Percentiles rank a stretch among this genome's conserved stretches.
phyloP scores from a whole-genome alignment of 1,284 basidiomycete genomes.

The Boletus mariae region DNA sequence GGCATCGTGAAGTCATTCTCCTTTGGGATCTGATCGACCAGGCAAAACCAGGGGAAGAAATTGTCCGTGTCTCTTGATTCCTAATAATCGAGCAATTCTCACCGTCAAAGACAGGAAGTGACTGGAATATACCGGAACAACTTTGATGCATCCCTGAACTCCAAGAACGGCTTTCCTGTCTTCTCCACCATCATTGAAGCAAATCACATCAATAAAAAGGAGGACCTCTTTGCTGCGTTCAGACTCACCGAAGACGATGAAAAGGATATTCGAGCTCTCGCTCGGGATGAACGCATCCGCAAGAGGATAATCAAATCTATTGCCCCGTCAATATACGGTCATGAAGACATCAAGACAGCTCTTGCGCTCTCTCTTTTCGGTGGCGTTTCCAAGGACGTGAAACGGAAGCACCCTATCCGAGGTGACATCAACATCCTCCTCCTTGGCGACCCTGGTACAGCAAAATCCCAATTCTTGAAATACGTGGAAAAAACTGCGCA shows the following conservation, averaged over 20 bases:
- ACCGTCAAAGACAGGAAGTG: slow-evolving; percentile 62
- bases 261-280: slow-evolving; percentile 81
- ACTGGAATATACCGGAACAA: slow-evolving; percentile 99
- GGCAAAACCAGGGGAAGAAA: slow-evolving; percentile 97
- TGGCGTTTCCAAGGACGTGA: slow-evolving; percentile 93
- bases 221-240: slow-evolving; percentile 93
- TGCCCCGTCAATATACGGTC: slow-evolving; percentile 97
- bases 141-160: slow-evolving; percentile 96
- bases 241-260: slow-evolving; percentile 96
- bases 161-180: slow-evolving; percentile 99
- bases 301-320: slow-evolving; percentile 98
- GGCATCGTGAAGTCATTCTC: slow-evolving; percentile 94
- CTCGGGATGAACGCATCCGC: slow-evolving; percentile 89
- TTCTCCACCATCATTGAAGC: slow-evolving; percentile 98
- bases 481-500: slow-evolving; percentile 99
- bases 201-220: slow-evolving; percentile 97
- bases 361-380: slow-evolving; percentile 93
- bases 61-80: slow-evolving; percentile 52
- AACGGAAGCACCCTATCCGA: slow-evolving; percentile 93
- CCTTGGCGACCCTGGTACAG: slow-evolving; percentile 96
- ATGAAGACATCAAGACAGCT: slow-evolving; percentile 98
- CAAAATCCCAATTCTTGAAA: slow-evolving; percentile 98
- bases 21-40: slow-evolving; percentile 98
- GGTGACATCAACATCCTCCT: slow-evolving; percentile 97
- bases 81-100: slow-evolving; percentile 8